These are phyloP conservation scores for Colletotrichum sp. DNA, from an alignment of 2,329 filamentous ascomycete genomes.

Conservation along the genomic window DNA sequence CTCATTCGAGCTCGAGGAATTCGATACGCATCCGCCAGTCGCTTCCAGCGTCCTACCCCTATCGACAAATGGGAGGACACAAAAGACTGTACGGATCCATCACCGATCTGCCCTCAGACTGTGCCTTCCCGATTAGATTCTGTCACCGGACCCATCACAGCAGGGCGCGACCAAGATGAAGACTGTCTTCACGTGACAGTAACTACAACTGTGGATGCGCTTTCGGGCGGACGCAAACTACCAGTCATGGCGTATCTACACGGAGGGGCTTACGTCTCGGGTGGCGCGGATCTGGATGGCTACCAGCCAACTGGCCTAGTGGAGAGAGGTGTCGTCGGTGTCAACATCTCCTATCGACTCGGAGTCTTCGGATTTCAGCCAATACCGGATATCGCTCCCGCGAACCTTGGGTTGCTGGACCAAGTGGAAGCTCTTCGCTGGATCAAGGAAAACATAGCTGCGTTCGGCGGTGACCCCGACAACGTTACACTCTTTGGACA, in stretches of 20 bases:
- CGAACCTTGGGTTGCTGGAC: conserved; percentile 25
- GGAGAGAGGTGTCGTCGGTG: conserved; percentile 25
- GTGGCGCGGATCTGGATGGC: conserved; percentile 7
- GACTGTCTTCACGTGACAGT: conserved; percentile 23
- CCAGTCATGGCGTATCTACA: conserved; percentile 34
- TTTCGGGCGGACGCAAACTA: conserved; percentile 4
- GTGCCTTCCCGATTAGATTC: conserved; percentile 14
- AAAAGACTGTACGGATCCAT: conserved; percentile 16
- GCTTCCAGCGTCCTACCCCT: conserved; percentile 18
- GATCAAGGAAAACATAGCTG: neutral
- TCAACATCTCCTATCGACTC: conserved; percentile 38
- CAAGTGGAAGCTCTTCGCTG: neutral
- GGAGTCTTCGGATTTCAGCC: conserved; percentile 39
- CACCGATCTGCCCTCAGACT: conserved; percentile 23
- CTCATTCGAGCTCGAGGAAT: conserved; percentile 16
- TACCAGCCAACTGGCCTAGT: conserved; percentile 12
- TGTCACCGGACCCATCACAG: conserved; percentile 11
- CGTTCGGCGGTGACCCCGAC: neutral
- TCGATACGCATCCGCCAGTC: conserved; percentile 15
- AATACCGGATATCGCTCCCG: conserved; percentile 23
- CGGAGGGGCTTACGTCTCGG: conserved; percentile 24
- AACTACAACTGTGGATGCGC: neutral
- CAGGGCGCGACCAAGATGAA: conserved; percentile 7
- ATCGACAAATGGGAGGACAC: neutral
- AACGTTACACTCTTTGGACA: neutral